A percentile compares a stretch with the other conserved stretches of the same genome.
Evolutionary conservation across 257 asterid genomes (phyloP).

Genomic region (Solanum chaucha): DNA sequence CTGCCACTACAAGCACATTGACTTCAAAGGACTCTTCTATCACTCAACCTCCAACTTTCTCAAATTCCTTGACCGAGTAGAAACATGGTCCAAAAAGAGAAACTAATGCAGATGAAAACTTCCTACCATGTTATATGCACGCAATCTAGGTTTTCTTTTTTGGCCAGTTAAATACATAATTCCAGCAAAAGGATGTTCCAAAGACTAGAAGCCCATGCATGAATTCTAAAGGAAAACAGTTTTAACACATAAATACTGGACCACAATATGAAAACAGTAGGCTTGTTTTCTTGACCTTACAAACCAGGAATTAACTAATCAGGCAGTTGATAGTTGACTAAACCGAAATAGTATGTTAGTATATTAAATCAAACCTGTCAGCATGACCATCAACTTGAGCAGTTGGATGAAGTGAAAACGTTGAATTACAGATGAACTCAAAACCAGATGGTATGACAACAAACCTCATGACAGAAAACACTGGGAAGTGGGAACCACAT

Average conservation of each 20-base stretch:
- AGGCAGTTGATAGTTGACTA: background rate
- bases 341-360: background rate
- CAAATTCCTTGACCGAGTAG: background rate
- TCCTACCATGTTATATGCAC: background rate
- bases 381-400: background rate
- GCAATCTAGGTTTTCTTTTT: background rate
- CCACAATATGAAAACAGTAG: background rate
- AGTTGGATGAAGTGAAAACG: background rate
- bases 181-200: background rate
- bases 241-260: background rate
- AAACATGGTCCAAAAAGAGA: background rate
- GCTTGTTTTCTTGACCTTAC: background rate
- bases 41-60: background rate
- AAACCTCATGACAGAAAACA: background rate
- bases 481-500: background rate
- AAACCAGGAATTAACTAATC: background rate
- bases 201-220: background rate
- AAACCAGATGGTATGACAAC: background rate
- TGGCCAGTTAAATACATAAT: background rate
- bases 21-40: background rate
- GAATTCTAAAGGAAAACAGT: background rate
- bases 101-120: background rate
- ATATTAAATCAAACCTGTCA: background rate
- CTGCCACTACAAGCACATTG: background rate
- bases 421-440: background rate